Base-by-base conservation (phyloP, 2,329 filamentous ascomycete genomes). In the Aspergillaceae sp. region DNA sequence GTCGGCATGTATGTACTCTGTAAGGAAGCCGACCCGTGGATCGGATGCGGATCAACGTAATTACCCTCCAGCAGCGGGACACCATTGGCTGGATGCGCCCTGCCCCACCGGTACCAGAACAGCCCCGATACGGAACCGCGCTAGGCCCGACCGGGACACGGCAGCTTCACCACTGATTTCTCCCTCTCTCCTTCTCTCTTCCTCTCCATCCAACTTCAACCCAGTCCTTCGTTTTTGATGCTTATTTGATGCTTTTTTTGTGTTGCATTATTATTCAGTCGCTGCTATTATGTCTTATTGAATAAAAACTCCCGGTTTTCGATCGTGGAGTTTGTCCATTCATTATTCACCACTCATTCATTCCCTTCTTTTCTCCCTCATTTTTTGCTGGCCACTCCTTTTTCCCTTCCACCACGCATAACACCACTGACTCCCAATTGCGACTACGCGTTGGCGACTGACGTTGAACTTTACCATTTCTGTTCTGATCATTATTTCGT, bases 141-240 rank as follows among this genome's bases (percentile, higher is more conserved):
- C 19, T 19, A 19, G 19, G 19, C 19, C 19, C 19, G 19, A 19
- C 19, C 19, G 19, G 19, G 19, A 19, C 19, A 19, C 19, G 19
- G 19, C 19, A 19, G 19, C 19, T 19, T 19, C 19, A 19, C 19
- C 19, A 19, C 19, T 19, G 19, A 19, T 32, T 32, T 9, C 30
- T 32, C 30, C 49, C 51, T 54, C 49, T 32, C 30, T 32, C 30
- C 8, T 9, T 56, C 56, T 56, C 50, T 59, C 56, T 43, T 54
- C 57, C 44, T 49, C 42, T 42, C 46, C 48, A 55, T 56, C 48
- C 55, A 56, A 55, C 51, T 56, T 55, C 50, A 40, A 41, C 35
- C 30, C 53, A 63, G 51, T 61, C 60, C 58, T 61, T 63, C 60
- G 54, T 61, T 63, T 48, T 19, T 19, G 19, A 19, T 19, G 19